phyloP scores from a whole-genome alignment of 768 basidiomycete species.

The Russula sp. region DNA sequence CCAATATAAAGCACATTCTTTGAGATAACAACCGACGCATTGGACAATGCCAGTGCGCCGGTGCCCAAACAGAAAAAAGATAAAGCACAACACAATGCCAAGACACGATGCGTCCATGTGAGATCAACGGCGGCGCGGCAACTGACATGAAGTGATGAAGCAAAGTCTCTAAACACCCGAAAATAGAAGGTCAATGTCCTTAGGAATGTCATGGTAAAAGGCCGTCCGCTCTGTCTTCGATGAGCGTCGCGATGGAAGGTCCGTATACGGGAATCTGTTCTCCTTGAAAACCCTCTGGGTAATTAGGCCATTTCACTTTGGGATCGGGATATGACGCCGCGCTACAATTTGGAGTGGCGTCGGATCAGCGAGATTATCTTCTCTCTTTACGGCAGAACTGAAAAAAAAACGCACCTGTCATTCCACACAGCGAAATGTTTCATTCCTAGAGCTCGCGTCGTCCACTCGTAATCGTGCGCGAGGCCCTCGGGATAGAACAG shows the following conservation, averaged over 20 bases:
- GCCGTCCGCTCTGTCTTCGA: constrained; percentile 63
- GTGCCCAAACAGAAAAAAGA: not conserved
- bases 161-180: not conserved
- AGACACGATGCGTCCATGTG: not conserved
- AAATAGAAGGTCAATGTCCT: not conserved
- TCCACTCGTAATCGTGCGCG: constrained; percentile 87
- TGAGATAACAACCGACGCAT: not conserved
- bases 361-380: not conserved
- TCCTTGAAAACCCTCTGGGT: constrained; percentile 84
- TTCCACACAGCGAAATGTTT: constrained; percentile 78
- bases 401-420: constrained; percentile 52
- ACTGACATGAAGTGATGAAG: not conserved
- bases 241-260: constrained; percentile 58
- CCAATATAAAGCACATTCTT: not conserved
- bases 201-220: constrained; percentile 25
- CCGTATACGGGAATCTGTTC: constrained; percentile 73
- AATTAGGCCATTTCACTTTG: constrained; percentile 56
- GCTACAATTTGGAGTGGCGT: constrained; percentile 21
- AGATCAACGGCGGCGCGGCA: not conserved
- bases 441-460: constrained; percentile 68
- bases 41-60: not conserved
- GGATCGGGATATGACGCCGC: constrained; percentile 48
- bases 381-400: not conserved
- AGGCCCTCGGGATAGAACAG: constrained; percentile 80
- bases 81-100: not conserved